A percentile compares a stretch with the other conserved stretches of the same genome.
Conservation (phyloP, 2,329 filamentous ascomycete species). For the Neoscytalidium dimidiatum region DNA sequence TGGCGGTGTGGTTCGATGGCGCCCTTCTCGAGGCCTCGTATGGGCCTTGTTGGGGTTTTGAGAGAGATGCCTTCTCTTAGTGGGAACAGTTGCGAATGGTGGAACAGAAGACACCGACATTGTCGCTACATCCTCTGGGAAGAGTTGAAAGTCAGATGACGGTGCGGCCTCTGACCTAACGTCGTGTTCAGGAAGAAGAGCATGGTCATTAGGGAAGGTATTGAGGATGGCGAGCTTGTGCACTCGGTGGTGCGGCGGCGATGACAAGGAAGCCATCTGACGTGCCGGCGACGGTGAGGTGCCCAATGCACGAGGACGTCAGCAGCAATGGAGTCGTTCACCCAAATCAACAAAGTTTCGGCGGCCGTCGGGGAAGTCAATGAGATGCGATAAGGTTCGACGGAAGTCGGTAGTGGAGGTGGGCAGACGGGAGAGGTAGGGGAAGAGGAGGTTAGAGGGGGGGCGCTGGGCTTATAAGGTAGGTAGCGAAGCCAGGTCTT, state of each 20-base stretch:
- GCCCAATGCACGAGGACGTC: background rate
- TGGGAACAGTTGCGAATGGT: background rate
- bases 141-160: slow-evolving; percentile 3
- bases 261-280: background rate
- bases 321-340: background rate
- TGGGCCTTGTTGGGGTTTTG: background rate
- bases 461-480: slow-evolving; percentile 4
- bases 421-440: background rate
- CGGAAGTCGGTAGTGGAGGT: background rate
- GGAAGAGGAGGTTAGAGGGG: slow-evolving; percentile 8
- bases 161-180: background rate
- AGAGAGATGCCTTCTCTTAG: background rate
- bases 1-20: too few relatives aligned
- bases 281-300: background rate
- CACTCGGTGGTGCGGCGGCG: background rate
- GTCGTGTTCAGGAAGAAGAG: background rate
- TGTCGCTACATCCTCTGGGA: background rate
- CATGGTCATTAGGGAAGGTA: background rate
- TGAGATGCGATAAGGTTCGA: background rate
- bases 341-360: background rate
- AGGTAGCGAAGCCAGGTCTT: slow-evolving; percentile 13
- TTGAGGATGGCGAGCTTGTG: background rate
- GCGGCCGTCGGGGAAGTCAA: background rate
- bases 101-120: background rate
- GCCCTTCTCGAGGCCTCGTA: too few relatives aligned